A percentile compares a stretch with the other conserved stretches of the same genome.
Evolutionary conservation across 768 basidiomycete species (phyloP).

Genomic region (Auriscalpium microsporum): DNA sequence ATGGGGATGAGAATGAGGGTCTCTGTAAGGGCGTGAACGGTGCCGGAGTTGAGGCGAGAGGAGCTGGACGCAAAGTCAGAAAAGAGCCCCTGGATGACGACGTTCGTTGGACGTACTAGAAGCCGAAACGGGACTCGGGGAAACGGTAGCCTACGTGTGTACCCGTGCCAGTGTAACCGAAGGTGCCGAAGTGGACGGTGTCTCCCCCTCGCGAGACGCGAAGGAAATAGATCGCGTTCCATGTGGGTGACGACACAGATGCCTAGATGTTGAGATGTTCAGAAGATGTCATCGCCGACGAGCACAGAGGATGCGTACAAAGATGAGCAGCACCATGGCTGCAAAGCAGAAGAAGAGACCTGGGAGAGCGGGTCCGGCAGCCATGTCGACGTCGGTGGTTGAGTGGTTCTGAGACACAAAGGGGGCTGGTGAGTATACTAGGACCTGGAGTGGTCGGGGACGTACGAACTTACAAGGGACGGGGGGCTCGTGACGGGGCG

Average conservation of each 20-base stretch:
- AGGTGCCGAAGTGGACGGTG: conserved; percentile 58
- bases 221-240: conserved; percentile 64
- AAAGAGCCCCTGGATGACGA: not conserved
- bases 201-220: conserved; percentile 33
- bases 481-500: not conserved
- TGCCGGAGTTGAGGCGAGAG: conserved; percentile 36
- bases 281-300: not conserved
- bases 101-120: conserved; percentile 32
- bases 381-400: conserved; percentile 33
- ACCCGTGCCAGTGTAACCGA: conserved; percentile 59
- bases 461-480: not conserved
- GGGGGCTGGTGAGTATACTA: too few species aligned
- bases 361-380: conserved; percentile 53
- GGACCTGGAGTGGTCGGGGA: not conserved
- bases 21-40: conserved; percentile 64
- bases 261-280: conserved; percentile 31
- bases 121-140: conserved; percentile 19
- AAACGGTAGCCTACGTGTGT: conserved; percentile 53
- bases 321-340: conserved; percentile 60
- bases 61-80: conserved; percentile 25
- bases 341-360: conserved; percentile 67
- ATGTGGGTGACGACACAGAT: conserved; percentile 67
- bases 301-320: conserved; percentile 37
- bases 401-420: not conserved
- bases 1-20: conserved; percentile 76